Conservation (phyloP, 495 filamentous ascomycete genomes). For the Aspergillus sclerotiicarbonarius region DNA sequence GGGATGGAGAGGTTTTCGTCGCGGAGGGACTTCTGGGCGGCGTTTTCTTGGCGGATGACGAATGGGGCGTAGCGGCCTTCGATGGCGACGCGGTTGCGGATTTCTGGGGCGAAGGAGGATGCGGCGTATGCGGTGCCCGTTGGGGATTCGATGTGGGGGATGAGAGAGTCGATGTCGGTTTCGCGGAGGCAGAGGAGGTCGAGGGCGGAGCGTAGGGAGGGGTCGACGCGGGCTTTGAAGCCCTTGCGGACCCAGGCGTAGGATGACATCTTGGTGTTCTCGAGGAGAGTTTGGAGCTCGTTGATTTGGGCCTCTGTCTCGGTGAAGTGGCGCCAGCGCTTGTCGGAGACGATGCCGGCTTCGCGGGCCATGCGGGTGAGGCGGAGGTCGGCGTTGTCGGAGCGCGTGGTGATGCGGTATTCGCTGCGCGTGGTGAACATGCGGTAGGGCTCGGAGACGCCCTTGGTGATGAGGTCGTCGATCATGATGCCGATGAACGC, state of each 20-base stretch:
- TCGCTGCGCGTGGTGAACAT: constrained; percentile 98
- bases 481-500: constrained; percentile 99
- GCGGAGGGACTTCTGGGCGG: constrained; percentile 62
- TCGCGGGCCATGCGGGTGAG: constrained; percentile 75
- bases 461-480: constrained; percentile 96
- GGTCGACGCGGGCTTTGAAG: constrained; percentile 61
- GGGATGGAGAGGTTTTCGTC: constrained; percentile 78
- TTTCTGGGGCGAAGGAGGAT: constrained; percentile 49
- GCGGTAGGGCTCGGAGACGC: constrained; percentile 93
- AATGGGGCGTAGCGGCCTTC: constrained; percentile 86
- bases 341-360: constrained; percentile 75
- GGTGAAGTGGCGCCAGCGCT: constrained; percentile 70
- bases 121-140: constrained; percentile 37
- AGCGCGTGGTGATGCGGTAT: constrained; percentile 85
- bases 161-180: constrained; percentile 54
- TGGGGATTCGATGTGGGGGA: constrained; percentile 48
- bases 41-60: constrained; percentile 63
- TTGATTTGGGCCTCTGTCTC: constrained; percentile 60
- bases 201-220: constrained; percentile 61
- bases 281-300: constrained; percentile 60
- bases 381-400: constrained; percentile 90
- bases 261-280: constrained; percentile 50
- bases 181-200: constrained; percentile 68
- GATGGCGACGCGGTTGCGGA: constrained; percentile 68
- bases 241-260: constrained; percentile 67